These are phyloP conservation scores for Hygrophoropsis aurantiaca DNA, from an alignment of 768 basidiomycete genomes.

Conservation along the genomic window DNA sequence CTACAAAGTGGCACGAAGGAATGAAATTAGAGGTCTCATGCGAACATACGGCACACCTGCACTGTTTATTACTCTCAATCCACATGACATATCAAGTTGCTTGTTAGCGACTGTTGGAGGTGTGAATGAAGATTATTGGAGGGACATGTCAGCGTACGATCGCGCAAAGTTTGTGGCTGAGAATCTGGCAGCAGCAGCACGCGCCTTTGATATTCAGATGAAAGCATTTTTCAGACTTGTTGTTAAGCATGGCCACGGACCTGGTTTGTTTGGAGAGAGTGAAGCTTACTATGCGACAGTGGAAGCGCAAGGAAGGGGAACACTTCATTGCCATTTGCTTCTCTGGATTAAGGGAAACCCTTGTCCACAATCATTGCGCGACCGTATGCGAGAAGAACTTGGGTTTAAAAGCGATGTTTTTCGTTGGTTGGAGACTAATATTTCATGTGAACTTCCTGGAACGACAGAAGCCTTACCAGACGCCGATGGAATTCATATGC, in stretches of 20 bases:
- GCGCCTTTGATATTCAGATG: no score
- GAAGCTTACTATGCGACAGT: no score
- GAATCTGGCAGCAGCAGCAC: no score
- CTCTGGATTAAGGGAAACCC: slow-evolving; percentile 30
- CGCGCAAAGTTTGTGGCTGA: background rate
- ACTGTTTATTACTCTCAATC: slow-evolving; percentile 47
- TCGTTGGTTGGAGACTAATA: background rate
- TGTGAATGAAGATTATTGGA: background rate
- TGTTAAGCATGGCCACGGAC: no score
- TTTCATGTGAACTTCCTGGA: background rate
- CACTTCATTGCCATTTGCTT: no score
- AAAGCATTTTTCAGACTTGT: no score
- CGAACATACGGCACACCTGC: slow-evolving; percentile 34
- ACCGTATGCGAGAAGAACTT: background rate
- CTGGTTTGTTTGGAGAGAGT: no score
- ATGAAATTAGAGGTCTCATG: slow-evolving; percentile 39
- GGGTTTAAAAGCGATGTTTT: background rate
- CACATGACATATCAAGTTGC: slow-evolving; percentile 39
- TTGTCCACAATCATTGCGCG: background rate
- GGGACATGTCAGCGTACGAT: background rate
- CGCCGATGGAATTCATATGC: background rate
- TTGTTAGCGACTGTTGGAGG: slow-evolving; percentile 19
- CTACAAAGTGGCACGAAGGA: slow-evolving; percentile 24
- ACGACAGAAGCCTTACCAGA: background rate
- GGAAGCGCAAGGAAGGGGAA: no score